Percentiles rank a stretch among this genome's conserved stretches.
These are phyloP conservation scores for Penicillium sp. DNA, from an alignment of 2,329 filamentous ascomycete species.

Conservation along the genomic window DNA sequence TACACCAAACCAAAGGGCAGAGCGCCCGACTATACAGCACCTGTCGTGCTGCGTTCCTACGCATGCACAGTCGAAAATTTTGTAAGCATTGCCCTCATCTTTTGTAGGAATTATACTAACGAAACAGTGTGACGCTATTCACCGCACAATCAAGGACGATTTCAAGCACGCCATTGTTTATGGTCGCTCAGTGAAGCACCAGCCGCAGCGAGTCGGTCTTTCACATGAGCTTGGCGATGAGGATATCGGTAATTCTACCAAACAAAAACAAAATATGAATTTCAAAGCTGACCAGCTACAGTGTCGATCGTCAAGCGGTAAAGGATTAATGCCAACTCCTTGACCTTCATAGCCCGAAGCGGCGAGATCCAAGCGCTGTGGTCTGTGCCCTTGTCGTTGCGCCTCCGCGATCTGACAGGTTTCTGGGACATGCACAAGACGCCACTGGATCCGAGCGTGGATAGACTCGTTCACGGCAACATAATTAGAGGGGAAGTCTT, in stretches of 20 bases:
- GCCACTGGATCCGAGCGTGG: slow-evolving; percentile 19
- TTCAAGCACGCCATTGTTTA: slow-evolving; percentile 97
- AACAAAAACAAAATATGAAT: not conserved
- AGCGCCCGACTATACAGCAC: slow-evolving; percentile 84
- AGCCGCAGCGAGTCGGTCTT: slow-evolving; percentile 91
- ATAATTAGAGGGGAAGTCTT: slow-evolving; percentile 10
- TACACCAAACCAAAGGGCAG: slow-evolving; percentile 99
- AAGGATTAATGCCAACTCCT: slow-evolving; percentile 26
- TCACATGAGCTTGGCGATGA: slow-evolving; percentile 90
- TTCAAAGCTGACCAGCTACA: slow-evolving; percentile 35
- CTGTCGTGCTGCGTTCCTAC: slow-evolving; percentile 80
- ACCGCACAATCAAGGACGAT: slow-evolving; percentile 91
- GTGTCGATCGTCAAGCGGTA: slow-evolving; percentile 70
- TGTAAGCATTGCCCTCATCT: slow-evolving; percentile 57
- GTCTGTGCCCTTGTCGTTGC: slow-evolving; percentile 16
- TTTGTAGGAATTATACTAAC: slow-evolving; percentile 19
- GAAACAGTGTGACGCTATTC: slow-evolving; percentile 86
- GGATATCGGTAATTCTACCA: slow-evolving; percentile 74
- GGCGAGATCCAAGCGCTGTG: slow-evolving; percentile 26
- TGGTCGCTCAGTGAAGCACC: slow-evolving; percentile 96
- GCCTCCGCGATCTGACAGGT: slow-evolving; percentile 25
- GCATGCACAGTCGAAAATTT: slow-evolving; percentile 95
- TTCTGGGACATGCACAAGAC: slow-evolving; percentile 30
- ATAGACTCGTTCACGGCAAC: slow-evolving; percentile 22
- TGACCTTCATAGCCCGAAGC: slow-evolving; percentile 28